These are phyloP conservation scores for Allomyces arbusculus DNA, from an alignment of 192 early-diverging fungal species.

Conservation along the genomic window DNA sequence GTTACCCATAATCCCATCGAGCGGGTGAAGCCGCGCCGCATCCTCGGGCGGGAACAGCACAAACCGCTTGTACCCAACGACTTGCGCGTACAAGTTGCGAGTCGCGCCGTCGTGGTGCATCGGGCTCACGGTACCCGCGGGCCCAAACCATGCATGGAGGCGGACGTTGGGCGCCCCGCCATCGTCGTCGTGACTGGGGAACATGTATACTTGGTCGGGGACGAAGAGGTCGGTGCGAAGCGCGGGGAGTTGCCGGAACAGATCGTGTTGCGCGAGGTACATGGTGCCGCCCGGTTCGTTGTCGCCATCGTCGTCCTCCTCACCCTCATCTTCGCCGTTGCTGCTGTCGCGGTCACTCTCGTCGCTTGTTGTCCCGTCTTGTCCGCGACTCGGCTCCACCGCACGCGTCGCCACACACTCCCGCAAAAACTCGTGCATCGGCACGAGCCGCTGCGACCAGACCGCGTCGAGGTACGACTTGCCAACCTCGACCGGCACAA, in stretches of 20 bases:
- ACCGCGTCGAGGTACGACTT: background rate
- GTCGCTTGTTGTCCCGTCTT: too few species aligned
- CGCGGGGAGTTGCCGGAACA: slow-evolving; percentile 3
- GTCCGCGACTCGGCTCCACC: background rate
- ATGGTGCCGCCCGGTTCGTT: too few species aligned
- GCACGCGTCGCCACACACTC: background rate
- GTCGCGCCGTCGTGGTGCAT: slow-evolving; percentile 2
- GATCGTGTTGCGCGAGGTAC: slow-evolving; percentile 5
- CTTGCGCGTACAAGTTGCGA: slow-evolving; percentile 6
- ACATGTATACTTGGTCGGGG: background rate
- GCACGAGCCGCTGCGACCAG: background rate
- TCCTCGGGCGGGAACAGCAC: background rate
- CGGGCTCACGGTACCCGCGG: slow-evolving; percentile 4
- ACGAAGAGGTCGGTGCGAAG: background rate
- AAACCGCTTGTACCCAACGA: slow-evolving; percentile 4
- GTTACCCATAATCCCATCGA: background rate
- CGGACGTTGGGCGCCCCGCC: slow-evolving; percentile 2
- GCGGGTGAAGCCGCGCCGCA: background rate
- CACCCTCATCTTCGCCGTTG: too few species aligned
- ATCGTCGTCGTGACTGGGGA: slow-evolving; percentile 1
- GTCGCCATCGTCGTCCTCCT: too few species aligned
- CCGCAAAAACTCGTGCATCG: background rate
- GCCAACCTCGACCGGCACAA: background rate
- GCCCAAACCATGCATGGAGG: slow-evolving; percentile 5
- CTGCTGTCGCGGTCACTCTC: too few species aligned